Evolutionary conservation across 2,329 filamentous ascomycete genomes (phyloP).

Genomic region (Emmonsiellopsis sp.): DNA sequence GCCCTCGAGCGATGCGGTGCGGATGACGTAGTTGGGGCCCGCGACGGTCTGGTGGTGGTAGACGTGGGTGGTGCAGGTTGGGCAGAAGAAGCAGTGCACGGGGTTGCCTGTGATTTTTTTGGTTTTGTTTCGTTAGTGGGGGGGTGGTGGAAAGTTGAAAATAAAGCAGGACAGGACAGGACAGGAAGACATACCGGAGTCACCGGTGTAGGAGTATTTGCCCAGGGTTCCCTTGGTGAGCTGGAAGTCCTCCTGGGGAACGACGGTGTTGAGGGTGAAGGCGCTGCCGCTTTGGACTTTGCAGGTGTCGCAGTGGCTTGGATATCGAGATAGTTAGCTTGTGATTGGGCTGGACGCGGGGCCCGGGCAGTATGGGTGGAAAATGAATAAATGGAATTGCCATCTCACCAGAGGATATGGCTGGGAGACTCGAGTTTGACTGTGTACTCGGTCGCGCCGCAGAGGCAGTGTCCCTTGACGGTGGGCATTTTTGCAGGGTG

Average conservation of each 20-base stretch:
- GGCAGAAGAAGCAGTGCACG: constrained; percentile 50
- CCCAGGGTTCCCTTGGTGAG: constrained; percentile 44
- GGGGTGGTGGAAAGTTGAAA: neutral
- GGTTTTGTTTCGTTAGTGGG: neutral
- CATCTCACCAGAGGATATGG: constrained; percentile 27
- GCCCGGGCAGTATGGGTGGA: neutral
- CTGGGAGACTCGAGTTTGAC: constrained; percentile 39
- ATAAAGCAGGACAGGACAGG: no score
- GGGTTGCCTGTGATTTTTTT: constrained; percentile 34
- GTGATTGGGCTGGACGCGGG: neutral
- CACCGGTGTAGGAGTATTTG: constrained; percentile 47
- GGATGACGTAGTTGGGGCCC: constrained; percentile 41
- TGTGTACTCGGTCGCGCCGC: constrained; percentile 44
- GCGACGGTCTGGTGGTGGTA: constrained; percentile 48
- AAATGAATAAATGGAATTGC: neutral
- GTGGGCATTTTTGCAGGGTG: constrained; percentile 28
- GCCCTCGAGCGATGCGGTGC: constrained; percentile 42
- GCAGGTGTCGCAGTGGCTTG: constrained; percentile 50
- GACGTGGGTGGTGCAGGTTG: constrained; percentile 45
- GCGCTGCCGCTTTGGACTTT: constrained; percentile 42
- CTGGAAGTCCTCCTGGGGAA: constrained; percentile 40
- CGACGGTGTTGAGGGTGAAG: constrained; percentile 47
- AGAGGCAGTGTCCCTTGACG: constrained; percentile 46
- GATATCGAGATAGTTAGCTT: neutral
- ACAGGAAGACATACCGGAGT: constrained; percentile 33